A percentile compares a stretch with the other conserved stretches of the same genome.
Evolutionary conservation across 2,329 filamentous ascomycete species (phyloP).

Genomic region (Plectosphaerella cucumerina): DNA sequence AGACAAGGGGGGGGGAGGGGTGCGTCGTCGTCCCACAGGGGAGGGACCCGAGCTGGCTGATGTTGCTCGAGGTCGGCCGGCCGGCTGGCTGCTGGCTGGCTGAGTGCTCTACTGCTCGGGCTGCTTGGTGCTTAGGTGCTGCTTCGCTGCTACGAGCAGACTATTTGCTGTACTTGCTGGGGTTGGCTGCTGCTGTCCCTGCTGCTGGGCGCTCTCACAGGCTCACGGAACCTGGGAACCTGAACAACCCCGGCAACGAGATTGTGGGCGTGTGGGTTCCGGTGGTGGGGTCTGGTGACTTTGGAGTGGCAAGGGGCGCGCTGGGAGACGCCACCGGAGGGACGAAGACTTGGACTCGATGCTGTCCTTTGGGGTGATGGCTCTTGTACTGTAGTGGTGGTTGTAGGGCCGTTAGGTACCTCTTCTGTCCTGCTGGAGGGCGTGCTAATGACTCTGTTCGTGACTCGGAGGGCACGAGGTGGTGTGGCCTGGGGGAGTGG

Average conservation of each 20-base stretch:
- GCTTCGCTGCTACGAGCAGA: no score
- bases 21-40: background rate
- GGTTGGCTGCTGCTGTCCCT: no score
- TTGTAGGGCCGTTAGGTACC: no score
- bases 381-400: background rate
- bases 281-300: conserved; percentile 13
- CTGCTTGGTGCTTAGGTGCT: no score
- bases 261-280: background rate
- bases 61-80: no score
- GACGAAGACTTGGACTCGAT: background rate
- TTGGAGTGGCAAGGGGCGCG: conserved; percentile 13
- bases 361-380: no score
- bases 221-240: background rate
- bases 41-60: no score
- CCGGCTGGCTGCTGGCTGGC: no score
- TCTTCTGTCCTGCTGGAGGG: no score
- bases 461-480: conserved; percentile 10
- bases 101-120: no score
- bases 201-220: background rate
- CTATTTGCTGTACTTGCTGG: no score
- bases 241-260: conserved; percentile 1
- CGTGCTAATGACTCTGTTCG: conserved; percentile 5
- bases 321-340: conserved; percentile 10
- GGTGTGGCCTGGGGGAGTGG: background rate
- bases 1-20: no score